Base-by-base conservation (phyloP, 768 basidiomycete species). In the Serendipita sp. region DNA sequence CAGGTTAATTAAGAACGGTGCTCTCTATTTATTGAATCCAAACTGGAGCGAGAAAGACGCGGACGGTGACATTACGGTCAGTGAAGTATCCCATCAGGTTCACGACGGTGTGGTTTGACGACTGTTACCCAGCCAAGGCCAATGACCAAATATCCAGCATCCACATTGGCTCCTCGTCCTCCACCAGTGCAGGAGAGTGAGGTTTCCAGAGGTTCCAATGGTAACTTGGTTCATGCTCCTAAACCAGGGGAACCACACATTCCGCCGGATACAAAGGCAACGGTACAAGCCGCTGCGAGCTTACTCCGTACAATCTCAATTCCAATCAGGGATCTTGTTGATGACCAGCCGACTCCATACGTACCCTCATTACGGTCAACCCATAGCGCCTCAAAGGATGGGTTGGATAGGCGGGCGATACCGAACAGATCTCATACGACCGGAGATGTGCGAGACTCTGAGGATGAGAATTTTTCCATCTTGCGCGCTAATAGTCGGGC, bases 21-120 rank as follows among this genome's bases (percentile, higher is more conserved):
- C 78, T 62, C 86, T 86, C 2, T 93, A 93, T 73, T 77, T 84
- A 45, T 71, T 92, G 23, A 92, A 86, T 71, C 75, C 84, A 3
- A 77, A 74, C 64, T 92, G 89, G 89, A 88, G 88, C 70, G 89
- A 38, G 56, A 30, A 38, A 32, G 30, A 34, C 28, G n/a, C 52
- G n/a, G 67, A 32, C 2, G 10, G 16, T 3, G 18, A 1, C 8
- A 8, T n/a, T 30, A 34, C 56, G 56, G 48, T 51, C 8, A 51
- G 48, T 51, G 48, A 18, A 51, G 23, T 23, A 23, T 23, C 23
- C 23, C 23, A 23, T 23, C 23, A 23, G 23, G 23, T 23, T 23
- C 23, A 23, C 23, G 23, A 23, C 23, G 23, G 23, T 23, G 23
- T 23, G 23, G 23, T 23, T 23, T 23, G n/a, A 51, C 48, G n/a